These are phyloP conservation scores for Colletotrichum siamense DNA, from an alignment of 2,329 filamentous ascomycete genomes.

Conservation along the genomic window DNA sequence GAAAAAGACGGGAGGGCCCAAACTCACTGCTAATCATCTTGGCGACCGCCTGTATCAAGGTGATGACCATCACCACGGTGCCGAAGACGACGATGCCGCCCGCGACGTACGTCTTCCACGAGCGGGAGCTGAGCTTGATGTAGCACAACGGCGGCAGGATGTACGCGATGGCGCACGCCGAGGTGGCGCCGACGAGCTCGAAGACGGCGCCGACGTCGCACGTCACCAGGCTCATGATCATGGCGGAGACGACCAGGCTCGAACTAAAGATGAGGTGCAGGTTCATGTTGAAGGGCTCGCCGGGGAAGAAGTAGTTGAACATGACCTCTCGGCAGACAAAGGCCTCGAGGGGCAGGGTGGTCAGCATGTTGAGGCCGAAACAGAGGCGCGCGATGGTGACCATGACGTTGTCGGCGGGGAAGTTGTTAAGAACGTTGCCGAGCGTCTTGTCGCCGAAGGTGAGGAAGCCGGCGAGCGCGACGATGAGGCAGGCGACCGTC, in stretches of 20 bases:
- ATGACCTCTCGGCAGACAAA: constrained; percentile 98
- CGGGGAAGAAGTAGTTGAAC: constrained; percentile 79
- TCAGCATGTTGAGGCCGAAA: constrained; percentile 99
- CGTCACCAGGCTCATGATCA: constrained; percentile 80
- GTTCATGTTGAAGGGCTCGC: constrained; percentile 78
- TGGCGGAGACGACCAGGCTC: constrained; percentile 78
- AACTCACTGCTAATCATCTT: constrained; percentile 66
- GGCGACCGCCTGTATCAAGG: constrained; percentile 72
- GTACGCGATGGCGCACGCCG: constrained; percentile 91
- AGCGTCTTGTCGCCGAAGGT: constrained; percentile 91
- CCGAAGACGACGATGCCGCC: constrained; percentile 81
- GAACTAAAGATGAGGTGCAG: constrained; percentile 89
- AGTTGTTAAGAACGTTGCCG: constrained; percentile 98
- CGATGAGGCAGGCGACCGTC: constrained; percentile 86
- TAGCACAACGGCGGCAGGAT: constrained; percentile 95
- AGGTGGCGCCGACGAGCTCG: constrained; percentile 94
- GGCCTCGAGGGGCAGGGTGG: constrained; percentile 92
- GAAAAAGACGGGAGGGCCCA: not conserved
- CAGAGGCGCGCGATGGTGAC: constrained; percentile 94
- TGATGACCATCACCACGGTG: constrained; percentile 79
- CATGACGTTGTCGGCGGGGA: constrained; percentile 87
- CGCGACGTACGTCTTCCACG: constrained; percentile 76
- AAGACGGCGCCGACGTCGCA: constrained; percentile 96
- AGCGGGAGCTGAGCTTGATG: constrained; percentile 84
- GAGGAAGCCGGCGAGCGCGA: constrained; percentile 90